Conservation (phyloP, 306 rosid genomes). For the Datisca glomerata region DNA sequence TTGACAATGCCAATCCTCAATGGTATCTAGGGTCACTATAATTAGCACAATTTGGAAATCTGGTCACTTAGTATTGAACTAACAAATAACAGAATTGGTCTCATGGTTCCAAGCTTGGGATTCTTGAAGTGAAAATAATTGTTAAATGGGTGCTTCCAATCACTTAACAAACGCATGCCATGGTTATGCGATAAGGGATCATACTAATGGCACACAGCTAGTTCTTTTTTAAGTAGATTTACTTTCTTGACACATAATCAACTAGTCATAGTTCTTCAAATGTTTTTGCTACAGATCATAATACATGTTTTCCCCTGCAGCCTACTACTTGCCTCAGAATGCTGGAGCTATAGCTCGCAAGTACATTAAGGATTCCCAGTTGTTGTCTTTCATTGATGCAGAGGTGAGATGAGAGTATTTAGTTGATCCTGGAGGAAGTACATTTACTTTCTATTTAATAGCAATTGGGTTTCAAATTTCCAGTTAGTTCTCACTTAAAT, state of each 20-base stretch:
- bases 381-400: conserved; percentile 89
- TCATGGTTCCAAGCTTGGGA: no score
- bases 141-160: no score
- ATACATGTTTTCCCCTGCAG: conserved; percentile 31
- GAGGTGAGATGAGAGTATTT: conserved; percentile 44
- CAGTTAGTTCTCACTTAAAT: conserved; percentile 3
- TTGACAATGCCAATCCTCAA: no score
- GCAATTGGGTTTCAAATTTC: not conserved
- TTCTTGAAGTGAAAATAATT: no score
- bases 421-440: no score
- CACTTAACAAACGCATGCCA: no score
- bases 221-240: not conserved
- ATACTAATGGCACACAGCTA: no score
- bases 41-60: no score
- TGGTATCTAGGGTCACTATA: no score
- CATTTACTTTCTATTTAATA: not conserved
- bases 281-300: conserved; percentile 4
- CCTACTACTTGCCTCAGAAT: conserved; percentile 90
- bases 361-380: conserved; percentile 62
- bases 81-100: no score
- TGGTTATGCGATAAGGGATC: no score
- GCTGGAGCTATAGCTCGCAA: conserved; percentile 87
- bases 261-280: conserved; percentile 7
- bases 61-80: no score
- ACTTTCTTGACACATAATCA: not conserved